These are phyloP conservation scores for Chaetoceros tenuissimus DNA, from an alignment of 108 stramenopile genomes.

Conservation along the genomic window DNA sequence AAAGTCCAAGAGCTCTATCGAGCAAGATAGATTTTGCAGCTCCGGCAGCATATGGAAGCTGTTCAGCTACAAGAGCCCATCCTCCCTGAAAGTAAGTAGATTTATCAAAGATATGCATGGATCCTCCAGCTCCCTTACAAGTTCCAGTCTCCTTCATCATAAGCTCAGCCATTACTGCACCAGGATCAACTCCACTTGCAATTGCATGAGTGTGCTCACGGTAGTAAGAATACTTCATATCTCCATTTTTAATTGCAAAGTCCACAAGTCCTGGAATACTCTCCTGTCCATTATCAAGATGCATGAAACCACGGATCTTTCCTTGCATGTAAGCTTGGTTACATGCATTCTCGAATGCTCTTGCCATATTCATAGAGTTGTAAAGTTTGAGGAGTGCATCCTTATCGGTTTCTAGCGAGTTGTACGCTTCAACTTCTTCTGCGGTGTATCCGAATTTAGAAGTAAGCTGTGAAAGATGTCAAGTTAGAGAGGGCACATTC, in stretches of 20 bases:
- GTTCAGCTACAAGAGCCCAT: slow-evolving; percentile 95
- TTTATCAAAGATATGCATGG: slow-evolving; percentile 98
- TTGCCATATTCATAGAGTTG: slow-evolving; percentile 83
- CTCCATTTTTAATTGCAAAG: slow-evolving; percentile 83
- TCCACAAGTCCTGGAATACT: slow-evolving; percentile 90
- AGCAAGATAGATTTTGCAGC: slow-evolving; percentile 92
- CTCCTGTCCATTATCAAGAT: slow-evolving; percentile 98
- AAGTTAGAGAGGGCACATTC: not conserved
- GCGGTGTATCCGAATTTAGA: slow-evolving; percentile 66
- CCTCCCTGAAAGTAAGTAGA: slow-evolving; percentile 93
- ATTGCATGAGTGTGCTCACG: slow-evolving; percentile 98
- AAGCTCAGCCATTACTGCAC: slow-evolving; percentile 93
- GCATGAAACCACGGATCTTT: slow-evolving; percentile 97
- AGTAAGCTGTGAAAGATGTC: slow-evolving; percentile 26
- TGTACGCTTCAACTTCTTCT: slow-evolving; percentile 59
- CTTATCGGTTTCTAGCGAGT: slow-evolving; percentile 62
- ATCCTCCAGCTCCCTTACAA: slow-evolving; percentile 95
- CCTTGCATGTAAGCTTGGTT: slow-evolving; percentile 98
- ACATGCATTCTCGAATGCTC: slow-evolving; percentile 97
- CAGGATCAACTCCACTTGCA: slow-evolving; percentile 85
- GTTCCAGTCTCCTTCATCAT: slow-evolving; percentile 97
- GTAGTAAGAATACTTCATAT: slow-evolving; percentile 96
- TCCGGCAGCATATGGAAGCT: slow-evolving; percentile 94
- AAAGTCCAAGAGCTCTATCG: slow-evolving; percentile 82
- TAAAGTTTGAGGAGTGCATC: slow-evolving; percentile 69